Base-by-base conservation (phyloP, 257 asterid species). In the Salvia miltiorrhiza region DNA sequence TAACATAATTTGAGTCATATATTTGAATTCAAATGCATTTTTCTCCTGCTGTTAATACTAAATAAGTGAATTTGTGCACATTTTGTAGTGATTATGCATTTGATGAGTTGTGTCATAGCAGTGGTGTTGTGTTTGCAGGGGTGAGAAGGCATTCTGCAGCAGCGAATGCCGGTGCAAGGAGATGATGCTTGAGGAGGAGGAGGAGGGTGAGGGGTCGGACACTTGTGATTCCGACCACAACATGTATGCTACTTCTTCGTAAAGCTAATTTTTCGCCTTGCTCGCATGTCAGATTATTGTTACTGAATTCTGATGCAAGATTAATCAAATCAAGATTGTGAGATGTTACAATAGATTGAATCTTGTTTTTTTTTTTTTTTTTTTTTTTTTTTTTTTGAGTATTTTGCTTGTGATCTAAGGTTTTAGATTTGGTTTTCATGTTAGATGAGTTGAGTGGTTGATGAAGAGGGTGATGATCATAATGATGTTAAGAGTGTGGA, bases 131-230 rank as follows among this genome's bases (percentile, higher is more conserved):
- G 69, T n/a, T 66, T 70, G 63, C 82, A 88, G 95, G 76, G 95
- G 90, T 19, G 96, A 88, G 77, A 86, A 84, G 75, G 93, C 91
- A 17, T 88, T 88, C 65, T 88, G 93, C 81, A 88, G 93, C 80
- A 86, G 77, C 64, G 93, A 88, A 0, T 86, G 93, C 81, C 83
- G 96, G 45, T 73, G 63, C 80, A 81, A 78, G 60, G 89, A 86
- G 72, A 88, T 88, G 81, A 78, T 77, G 84, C 16, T 73, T 66
- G 96, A 88, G 73, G 82, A 55, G 23, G 80, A 65, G 13, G 81
- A 60, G 73, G 82, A 55, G 23, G 80, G 58, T 9, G 81, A 60
- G 58, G 75, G 56, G 59, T 65, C 63, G 70, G 81, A 69, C 62
- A 80, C 74, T 19, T 66, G 75, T 63, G 81, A 80, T 23, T 58